Base-by-base conservation (phyloP, 208 protist genomes). In the Angomonas ambiguus region DNA sequence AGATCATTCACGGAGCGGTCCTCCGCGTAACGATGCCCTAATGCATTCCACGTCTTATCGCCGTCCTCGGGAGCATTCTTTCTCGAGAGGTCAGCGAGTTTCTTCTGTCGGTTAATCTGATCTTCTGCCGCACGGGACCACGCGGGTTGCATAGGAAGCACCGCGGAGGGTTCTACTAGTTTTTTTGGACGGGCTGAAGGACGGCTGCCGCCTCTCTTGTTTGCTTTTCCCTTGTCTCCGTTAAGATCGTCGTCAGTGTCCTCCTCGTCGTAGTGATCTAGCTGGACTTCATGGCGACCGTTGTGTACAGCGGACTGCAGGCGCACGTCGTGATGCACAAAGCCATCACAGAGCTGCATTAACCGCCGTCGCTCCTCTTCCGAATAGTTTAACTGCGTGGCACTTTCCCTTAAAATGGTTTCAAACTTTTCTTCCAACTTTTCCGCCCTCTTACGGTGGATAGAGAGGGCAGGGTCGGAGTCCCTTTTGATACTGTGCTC, bases 141-240 rank as follows among this genome's bases (percentile, higher is more conserved):
- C 51, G 51, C 51, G 1, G 51, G 51, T 28, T 33, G 51, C 51
- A 58, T 58, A 2, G 51, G 51, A n/a, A 33, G 51, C 51, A 58
- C 24, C 24, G 22, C 22, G 51, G 51, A 58, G 24, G 51, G 5
- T 16, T 31, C n/a, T 3, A 20, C 51, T 1, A 4, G 25, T 1
- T 22, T 28, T 3, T 28, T 22, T 28, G 22, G 51, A 22, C 24
- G 8, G 38, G 38, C 11, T 16, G 38, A n/a, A n/a, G n/a, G n/a
- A n/a, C n/a, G n/a, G n/a, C n/a, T n/a, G n/a, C n/a, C n/a, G n/a
- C n/a, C n/a, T n/a, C n/a, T n/a, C n/a, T n/a, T n/a, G n/a, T n/a
- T n/a, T n/a, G n/a, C n/a, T n/a, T n/a, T n/a, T n/a, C n/a, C n/a
- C n/a, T n/a, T n/a, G n/a, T n/a, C n/a, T n/a, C n/a, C n/a, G n/a